phyloP scores from a whole-genome alignment of 371 early-diverging fungal species.

The Mortierella sp. region DNA sequence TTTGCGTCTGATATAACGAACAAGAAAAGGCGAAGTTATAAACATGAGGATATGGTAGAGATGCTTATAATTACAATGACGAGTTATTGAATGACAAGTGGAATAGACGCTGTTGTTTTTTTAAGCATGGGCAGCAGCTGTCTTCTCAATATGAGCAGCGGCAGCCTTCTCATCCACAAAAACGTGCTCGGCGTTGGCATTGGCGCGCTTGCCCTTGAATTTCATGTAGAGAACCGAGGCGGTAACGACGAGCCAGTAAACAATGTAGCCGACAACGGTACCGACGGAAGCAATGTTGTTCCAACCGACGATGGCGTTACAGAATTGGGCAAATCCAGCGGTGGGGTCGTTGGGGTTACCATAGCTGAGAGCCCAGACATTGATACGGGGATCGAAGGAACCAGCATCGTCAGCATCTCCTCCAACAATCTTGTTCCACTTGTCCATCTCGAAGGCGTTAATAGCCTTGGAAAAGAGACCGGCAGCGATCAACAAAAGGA shows the following conservation, averaged over 20 bases:
- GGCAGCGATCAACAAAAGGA: slow-evolving; percentile 83
- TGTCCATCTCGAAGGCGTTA: slow-evolving; percentile 53
- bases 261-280: slow-evolving; percentile 76
- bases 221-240: slow-evolving; percentile 63
- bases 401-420: slow-evolving; percentile 65
- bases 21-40: background rate
- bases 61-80: slow-evolving; percentile 21
- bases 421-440: slow-evolving; percentile 66
- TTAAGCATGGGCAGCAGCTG: slow-evolving; percentile 16
- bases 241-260: slow-evolving; percentile 78
- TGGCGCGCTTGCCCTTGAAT: slow-evolving; percentile 57
- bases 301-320: slow-evolving; percentile 85
- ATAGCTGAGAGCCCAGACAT: slow-evolving; percentile 64
- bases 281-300: slow-evolving; percentile 79
- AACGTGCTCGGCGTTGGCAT: slow-evolving; percentile 14
- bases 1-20: background rate
- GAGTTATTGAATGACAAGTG: background rate
- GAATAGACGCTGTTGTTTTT: background rate
- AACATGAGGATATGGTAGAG: background rate
- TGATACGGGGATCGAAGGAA: slow-evolving; percentile 60
- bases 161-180: slow-evolving; percentile 38
- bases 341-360: slow-evolving; percentile 63
- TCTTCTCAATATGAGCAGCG: slow-evolving; percentile 23
- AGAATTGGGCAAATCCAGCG: slow-evolving; percentile 76
- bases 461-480: slow-evolving; percentile 76